Base-by-base conservation (phyloP, 1,284 basidiomycete species). In the Ustilago crameri region DNA sequence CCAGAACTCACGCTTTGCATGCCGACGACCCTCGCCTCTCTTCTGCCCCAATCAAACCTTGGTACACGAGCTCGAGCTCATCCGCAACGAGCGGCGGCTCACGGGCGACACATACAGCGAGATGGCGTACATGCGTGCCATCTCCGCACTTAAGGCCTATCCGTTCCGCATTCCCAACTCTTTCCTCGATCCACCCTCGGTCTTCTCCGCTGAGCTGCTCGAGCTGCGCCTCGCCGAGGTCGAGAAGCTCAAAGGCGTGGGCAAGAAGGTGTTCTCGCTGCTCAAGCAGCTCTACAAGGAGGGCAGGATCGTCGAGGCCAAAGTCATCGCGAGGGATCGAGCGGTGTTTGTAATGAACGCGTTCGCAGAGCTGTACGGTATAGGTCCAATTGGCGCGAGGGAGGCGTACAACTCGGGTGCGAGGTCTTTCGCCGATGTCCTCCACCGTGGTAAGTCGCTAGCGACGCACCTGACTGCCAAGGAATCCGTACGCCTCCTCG, bases 101-200 rank as follows among this genome's bases (percentile, higher is more conserved):
- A 72, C 77, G 1, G 67, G 66, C n/a, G 79, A 80, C 35, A 53
- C 47, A 2, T 65, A 66, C 37, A 62, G 59, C 18, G 76, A 78
- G 32, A 76, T 79, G 61, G 74, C 81, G 10, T 82, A 82, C 66
- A 71, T 75, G 63, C 60, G 79, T 12, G 80, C 80, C 30, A 62
- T 80, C 15, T 70, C 72, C 0, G 75, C 74, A 0, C 51, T 82
- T 22, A 82, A 82, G 44, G 76, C 81, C 0, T 75, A 59, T 14
- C 81, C 80, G 1, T 69, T 57, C 30, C 48, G 49, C 7, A 70
- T 82, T 9, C 61, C 66, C 0, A 43, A 70, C 12, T 48, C 62
- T 0, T 3, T 26, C 5, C 23, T 55, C 1, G 56, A 58, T 32
- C 51, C 61, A 1, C 32, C 55, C 2, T 18, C 18, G 1, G 27